Conservation (phyloP, 2,329 filamentous ascomycete species). For the Lecanicillium sp. region DNA sequence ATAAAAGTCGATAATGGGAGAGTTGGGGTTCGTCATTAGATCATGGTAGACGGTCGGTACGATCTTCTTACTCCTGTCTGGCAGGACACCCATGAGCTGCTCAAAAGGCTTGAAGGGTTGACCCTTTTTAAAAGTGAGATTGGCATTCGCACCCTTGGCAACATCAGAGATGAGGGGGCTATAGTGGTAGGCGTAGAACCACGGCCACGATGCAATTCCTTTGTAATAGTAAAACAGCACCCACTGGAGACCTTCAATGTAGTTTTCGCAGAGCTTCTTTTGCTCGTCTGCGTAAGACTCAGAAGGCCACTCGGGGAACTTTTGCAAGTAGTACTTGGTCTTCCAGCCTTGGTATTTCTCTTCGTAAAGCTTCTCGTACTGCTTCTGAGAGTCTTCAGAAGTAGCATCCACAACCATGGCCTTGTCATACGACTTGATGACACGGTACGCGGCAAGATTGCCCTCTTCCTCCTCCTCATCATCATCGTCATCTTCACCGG, state of each 20-base stretch:
- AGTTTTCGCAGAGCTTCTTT: conserved; percentile 81
- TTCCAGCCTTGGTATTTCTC: conserved; percentile 90
- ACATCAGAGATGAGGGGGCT: conserved; percentile 97
- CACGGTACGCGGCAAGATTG: conserved; percentile 73
- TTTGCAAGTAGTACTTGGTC: conserved; percentile 82
- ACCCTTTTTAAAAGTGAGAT: conserved; percentile 88
- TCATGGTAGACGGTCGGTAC: conserved; percentile 82
- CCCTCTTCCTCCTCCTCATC: conserved; percentile 63
- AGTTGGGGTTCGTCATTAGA: conserved; percentile 84
- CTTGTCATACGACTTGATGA: conserved; percentile 86
- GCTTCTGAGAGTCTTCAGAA: conserved; percentile 67
- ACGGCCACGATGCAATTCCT: conserved; percentile 95
- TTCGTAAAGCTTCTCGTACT: conserved; percentile 80
- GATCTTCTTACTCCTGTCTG: conserved; percentile 94
- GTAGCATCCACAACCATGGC: conserved; percentile 77
- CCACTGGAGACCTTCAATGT: conserved; percentile 96
- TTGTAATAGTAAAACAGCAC: conserved; percentile 97
- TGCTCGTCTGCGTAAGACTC: conserved; percentile 71
- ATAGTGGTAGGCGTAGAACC: conserved; percentile 97
- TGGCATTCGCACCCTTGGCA: conserved; percentile 73
- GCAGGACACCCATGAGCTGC: conserved; percentile 96
- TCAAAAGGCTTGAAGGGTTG: conserved; percentile 94
- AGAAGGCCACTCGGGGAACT: conserved; percentile 79
- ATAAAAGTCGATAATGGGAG: conserved; percentile 96
- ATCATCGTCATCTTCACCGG: conserved; percentile 57